Base-by-base conservation (phyloP, 108 stramenopile species). In the Cylindrotheca fusiformis region DNA sequence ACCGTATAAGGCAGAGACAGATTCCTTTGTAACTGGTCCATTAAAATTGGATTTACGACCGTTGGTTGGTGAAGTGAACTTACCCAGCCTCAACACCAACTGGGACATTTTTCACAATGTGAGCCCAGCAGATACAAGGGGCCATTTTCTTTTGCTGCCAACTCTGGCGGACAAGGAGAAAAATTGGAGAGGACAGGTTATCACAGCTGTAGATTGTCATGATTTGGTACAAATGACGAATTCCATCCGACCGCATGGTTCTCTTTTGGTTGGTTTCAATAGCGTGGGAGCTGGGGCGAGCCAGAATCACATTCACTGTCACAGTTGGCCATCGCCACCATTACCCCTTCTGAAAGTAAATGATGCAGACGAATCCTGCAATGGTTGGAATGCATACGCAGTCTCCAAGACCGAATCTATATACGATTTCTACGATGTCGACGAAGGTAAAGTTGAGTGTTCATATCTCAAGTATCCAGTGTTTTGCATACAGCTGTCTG, bases 221-320 rank as follows among this genome's bases (percentile, higher is more conserved):
- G 75, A 85, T 51, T 24, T 85, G 51, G 71, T 75, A 8, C 60
- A 52, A 8, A 25, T 85, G 22, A 55, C 80, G 25, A 67, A 60
- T n/a, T 70, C 83, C 2, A 74, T 81, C 21, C 24, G 55, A 24
- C 77, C 83, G 0, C 36, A 31, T 12, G 82, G 82, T 60, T 68
- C 69, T 4, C 4, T 80, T 18, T 56, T 76, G 26, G 1, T 84
- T 23, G 65, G 77, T 28, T 81, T 74, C 59, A 85, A 85, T 57
- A 60, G 60, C 25, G 80, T 85, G n/a, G 75, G 83, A 25, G 83
- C 77, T 2, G 83, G 75, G 28, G 83, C 83, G 20, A 63, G 54
- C 23, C 83, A 85, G 63, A 85, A 85, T 72, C 83, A 85, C 48
- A 75, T 80, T 55, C 83, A 85, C 60, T 67, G 66, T 49, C 83